A percentile compares a stretch with the other conserved stretches of the same genome.
Evolutionary conservation across 352 stramenopile genomes (phyloP).

Genomic region (Phytophthora fragariaefolia): DNA sequence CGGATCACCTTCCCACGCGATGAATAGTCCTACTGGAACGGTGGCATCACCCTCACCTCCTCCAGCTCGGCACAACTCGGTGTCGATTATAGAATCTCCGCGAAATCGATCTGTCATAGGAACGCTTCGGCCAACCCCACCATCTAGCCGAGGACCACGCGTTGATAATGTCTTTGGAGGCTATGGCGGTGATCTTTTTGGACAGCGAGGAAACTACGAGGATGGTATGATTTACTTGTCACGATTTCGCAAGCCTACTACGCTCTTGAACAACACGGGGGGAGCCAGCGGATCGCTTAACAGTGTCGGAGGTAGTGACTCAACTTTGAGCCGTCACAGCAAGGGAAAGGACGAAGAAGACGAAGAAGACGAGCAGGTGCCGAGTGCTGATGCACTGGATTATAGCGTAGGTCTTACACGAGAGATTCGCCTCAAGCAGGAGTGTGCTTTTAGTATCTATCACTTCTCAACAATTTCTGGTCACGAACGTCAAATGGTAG

Average conservation of each 20-base stretch:
- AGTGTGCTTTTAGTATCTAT: conserved; percentile 86
- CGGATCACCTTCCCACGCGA: conserved; percentile 20
- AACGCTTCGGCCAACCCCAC: conserved; percentile 20
- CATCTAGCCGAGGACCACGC: conserved; percentile 30
- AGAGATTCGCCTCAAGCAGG: conserved; percentile 79
- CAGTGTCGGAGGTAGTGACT: conserved; percentile 19
- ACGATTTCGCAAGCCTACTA: conserved; percentile 69
- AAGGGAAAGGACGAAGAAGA: conserved; percentile 48
- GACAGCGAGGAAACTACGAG: conserved; percentile 83
- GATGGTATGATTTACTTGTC: conserved; percentile 91
- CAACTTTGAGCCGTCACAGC: conserved; percentile 48
- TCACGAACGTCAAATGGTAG: conserved; percentile 80
- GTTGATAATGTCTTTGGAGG: conserved; percentile 60
- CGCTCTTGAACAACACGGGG: conserved; percentile 32
- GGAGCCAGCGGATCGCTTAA: conserved; percentile 29
- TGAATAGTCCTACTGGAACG: conserved; percentile 17
- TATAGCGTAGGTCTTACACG: conserved; percentile 40
- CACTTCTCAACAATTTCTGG: conserved; percentile 72
- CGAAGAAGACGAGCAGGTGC: conserved; percentile 58
- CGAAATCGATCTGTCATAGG: conserved; percentile 62
- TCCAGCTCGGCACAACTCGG: conserved; percentile 42
- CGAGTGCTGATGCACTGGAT: conserved; percentile 46
- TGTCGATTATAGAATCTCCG: conserved; percentile 48
- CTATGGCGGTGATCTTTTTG: conserved; percentile 86
- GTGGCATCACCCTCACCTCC: conserved; percentile 43